Evolutionary conservation across 495 filamentous ascomycete species (phyloP), one percentile per base, ranked within the genome.

Genomic region (Elasticomyces elasticus): DNA sequence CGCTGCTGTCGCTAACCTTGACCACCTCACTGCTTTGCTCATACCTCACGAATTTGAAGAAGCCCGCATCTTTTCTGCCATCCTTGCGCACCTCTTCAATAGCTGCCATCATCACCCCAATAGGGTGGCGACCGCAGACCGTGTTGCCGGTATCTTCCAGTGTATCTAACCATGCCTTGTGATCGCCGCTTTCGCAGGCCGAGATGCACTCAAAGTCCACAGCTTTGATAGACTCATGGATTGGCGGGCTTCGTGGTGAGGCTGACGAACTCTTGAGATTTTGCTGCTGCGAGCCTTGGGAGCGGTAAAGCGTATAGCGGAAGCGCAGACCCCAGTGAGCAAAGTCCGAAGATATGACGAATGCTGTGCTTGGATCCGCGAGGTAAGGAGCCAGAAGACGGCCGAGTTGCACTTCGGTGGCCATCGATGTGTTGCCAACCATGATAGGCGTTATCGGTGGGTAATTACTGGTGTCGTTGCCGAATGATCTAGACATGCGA

Each of bases 251-350:
- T 0, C 62, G 67, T 13, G 76, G 73, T 15, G 64, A 64, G 0
- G 66, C 51, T 20, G 48, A 46, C 19, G 64, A 61, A 6, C 62
- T 62, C 42, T 76, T 64, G 15, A 71, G 73, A 22, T 49, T 48
- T 12, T 56, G 26, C 52, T 51, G 9, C 48, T 51, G 40, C 59
- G 46, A 20, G 30, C 33, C 57, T 48, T 51, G 60, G 11, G 80
- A 81, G 26, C 81, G 72, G 64, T 94, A 94, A 64, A 83, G 84
- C 35, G 86, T 90, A 67, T 97, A 98, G 33, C 75, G 74, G 69
- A 96, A 98, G 17, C 89, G 79, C 17, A 76, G 63, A 19, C 92
- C 92, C 92, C 92, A 98, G 69, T 98, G 92, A 56, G 91, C 95
- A 67, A 98, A 98, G 66, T 98, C 92, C 3, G 89, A 94, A 65